Conservation (phyloP, 345 rosid species). For the Moricandia arvensis region DNA sequence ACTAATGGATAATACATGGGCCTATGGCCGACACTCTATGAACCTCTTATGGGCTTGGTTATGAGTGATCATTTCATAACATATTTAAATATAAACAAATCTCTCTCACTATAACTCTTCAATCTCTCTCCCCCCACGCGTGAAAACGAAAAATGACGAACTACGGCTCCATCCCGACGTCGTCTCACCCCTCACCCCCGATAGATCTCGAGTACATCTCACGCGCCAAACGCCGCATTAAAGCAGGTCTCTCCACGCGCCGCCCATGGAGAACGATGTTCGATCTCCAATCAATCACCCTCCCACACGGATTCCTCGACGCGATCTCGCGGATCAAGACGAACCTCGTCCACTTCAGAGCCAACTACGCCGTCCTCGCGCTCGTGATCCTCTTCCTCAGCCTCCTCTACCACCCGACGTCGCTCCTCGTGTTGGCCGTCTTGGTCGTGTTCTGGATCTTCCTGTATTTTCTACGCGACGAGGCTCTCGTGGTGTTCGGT, state of each 20-base stretch:
- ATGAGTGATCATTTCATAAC: no score
- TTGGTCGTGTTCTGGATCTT: constrained; percentile 70
- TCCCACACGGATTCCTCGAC: constrained; percentile 46
- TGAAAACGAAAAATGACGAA: constrained; percentile 47
- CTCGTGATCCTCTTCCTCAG: constrained; percentile 63
- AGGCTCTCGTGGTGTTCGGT: constrained; percentile 56
- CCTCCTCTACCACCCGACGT: constrained; percentile 78
- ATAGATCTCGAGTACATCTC: constrained; percentile 57
- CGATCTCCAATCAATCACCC: constrained; percentile 38
- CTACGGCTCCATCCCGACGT: constrained; percentile 85
- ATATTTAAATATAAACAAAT: no score
- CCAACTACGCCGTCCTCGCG: constrained; percentile 61
- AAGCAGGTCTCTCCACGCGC: constrained; percentile 56
- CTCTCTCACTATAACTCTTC: background rate
- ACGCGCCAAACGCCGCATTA: constrained; percentile 60
- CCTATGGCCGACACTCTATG: no score
- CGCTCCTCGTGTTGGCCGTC: constrained; percentile 61
- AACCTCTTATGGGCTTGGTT: no score
- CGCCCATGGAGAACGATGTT: constrained; percentile 75
- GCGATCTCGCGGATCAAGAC: constrained; percentile 45
- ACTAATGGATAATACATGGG: no score
- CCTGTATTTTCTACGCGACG: constrained; percentile 77
- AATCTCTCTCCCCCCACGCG: background rate
- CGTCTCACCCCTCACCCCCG: constrained; percentile 44
- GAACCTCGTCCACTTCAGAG: constrained; percentile 56